phyloP scores from a whole-genome alignment of 73 alveolate species.

The Paramecium sexaurelia region DNA sequence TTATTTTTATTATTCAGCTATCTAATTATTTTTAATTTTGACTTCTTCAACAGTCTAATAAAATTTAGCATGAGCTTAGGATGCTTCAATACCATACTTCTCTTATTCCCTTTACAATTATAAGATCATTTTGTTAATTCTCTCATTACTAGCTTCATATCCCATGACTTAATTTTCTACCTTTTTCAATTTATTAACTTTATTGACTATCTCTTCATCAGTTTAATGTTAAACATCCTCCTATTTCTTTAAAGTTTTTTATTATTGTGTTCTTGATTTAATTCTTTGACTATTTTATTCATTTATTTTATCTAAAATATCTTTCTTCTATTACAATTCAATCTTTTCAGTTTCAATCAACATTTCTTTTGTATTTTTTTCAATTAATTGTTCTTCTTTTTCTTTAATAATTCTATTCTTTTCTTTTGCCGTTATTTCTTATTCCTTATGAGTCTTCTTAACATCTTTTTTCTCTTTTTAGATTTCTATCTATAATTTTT shows the following conservation, averaged over 20 bases:
- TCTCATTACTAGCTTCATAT: conserved; percentile 77
- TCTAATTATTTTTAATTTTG: conserved; percentile 92
- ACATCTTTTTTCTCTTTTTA: conserved; percentile 52
- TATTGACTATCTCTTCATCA: conserved; percentile 76
- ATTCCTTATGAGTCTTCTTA: conserved; percentile 50
- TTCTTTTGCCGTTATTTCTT: conserved; percentile 4
- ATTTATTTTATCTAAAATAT: conserved; percentile 75
- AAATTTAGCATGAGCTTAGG: conserved; percentile 96
- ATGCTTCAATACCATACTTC: conserved; percentile 94
- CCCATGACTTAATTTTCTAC: conserved; percentile 82
- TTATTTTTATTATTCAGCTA: conserved; percentile 94
- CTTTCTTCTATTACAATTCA: conserved; percentile 74
- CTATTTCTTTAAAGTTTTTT: conserved; percentile 77
- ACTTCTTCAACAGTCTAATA: conserved; percentile 95
- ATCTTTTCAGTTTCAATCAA: conserved; percentile 53
- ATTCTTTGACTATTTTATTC: conserved; percentile 77
- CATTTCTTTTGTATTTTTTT: background rate
- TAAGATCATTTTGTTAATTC: conserved; percentile 73
- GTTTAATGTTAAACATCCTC: conserved; percentile 78
- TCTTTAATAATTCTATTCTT: conserved; percentile 33
- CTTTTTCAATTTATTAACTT: conserved; percentile 81
- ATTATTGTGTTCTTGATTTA: conserved; percentile 78
- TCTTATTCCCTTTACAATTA: conserved; percentile 85
- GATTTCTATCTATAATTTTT: conserved; percentile 39
- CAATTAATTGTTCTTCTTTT: background rate